Conservation (phyloP, 345 rosid species). For the Noccaea bulbosa region DNA sequence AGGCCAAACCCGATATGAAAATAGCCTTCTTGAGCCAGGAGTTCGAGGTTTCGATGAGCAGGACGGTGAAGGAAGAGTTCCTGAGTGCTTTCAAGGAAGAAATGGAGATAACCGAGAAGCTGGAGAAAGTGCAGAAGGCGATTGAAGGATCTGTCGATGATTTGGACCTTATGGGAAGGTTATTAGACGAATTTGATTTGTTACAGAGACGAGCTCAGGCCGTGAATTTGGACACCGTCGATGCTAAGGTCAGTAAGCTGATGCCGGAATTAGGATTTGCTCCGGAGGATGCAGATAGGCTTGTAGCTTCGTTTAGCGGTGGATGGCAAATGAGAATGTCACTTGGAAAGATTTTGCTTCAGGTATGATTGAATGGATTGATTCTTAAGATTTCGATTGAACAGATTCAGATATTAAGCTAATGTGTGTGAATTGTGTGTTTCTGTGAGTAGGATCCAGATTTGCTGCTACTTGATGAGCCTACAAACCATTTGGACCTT, state of each 20-base stretch:
- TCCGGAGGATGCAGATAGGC: slow-evolving; percentile 82
- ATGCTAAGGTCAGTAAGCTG: slow-evolving; percentile 83
- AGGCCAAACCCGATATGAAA: slow-evolving; percentile 77
- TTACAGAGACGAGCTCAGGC: slow-evolving; percentile 84
- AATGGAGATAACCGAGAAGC: slow-evolving; percentile 70
- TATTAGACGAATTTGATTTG: slow-evolving; percentile 91
- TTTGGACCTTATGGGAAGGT: slow-evolving; percentile 92
- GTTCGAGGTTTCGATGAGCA: slow-evolving; percentile 84
- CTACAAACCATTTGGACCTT: slow-evolving; percentile 95
- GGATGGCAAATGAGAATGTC: slow-evolving; percentile 99
- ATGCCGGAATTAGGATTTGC: slow-evolving; percentile 93
- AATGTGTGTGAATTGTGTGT: slow-evolving; percentile 6
- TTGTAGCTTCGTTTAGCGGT: slow-evolving; percentile 91
- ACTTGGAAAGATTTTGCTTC: slow-evolving; percentile 93
- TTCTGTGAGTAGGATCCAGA: slow-evolving; percentile 75
- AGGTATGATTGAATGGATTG: slow-evolving; percentile 51
- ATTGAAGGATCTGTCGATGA: slow-evolving; percentile 79
- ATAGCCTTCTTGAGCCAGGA: slow-evolving; percentile 84
- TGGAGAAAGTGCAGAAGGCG: slow-evolving; percentile 88
- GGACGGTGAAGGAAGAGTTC: slow-evolving; percentile 93
- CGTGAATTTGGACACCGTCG: slow-evolving; percentile 68
- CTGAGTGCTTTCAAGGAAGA: slow-evolving; percentile 84
- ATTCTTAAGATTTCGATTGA: neutral
- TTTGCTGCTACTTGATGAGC: slow-evolving; percentile 91
- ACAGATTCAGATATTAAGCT: neutral